These are phyloP conservation scores for Escovopsis sp. DNA, from an alignment of 2,329 filamentous ascomycete species.

Conservation along the genomic window DNA sequence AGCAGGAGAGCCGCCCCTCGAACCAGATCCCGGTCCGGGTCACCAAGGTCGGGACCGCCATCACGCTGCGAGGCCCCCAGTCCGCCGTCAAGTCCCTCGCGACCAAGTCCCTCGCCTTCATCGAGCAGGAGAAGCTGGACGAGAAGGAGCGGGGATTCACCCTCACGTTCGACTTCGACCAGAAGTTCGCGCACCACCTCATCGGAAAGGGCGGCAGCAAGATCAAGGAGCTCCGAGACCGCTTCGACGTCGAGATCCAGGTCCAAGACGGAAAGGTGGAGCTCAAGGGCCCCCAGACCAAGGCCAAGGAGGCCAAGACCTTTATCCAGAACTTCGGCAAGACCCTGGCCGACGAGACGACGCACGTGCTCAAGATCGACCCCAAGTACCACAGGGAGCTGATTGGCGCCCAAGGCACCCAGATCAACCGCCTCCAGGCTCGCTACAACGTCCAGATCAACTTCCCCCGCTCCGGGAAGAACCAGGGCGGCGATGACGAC, in stretches of 20 bases:
- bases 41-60: slow-evolving; percentile 40
- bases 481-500: slow-evolving; percentile 52
- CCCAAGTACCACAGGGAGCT: slow-evolving; percentile 89
- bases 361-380: slow-evolving; percentile 75
- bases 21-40: slow-evolving; percentile 48
- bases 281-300: slow-evolving; percentile 88
- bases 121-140: slow-evolving; percentile 79
- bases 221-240: slow-evolving; percentile 50
- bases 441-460: slow-evolving; percentile 91
- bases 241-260: slow-evolving; percentile 63
- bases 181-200: slow-evolving; percentile 82
- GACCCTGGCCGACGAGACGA: slow-evolving; percentile 82
- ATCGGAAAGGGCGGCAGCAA: slow-evolving; percentile 55
- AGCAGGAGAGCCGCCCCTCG: slow-evolving; percentile 41
- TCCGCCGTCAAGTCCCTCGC: slow-evolving; percentile 57
- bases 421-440: slow-evolving; percentile 83
- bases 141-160: slow-evolving; percentile 88
- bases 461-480: slow-evolving; percentile 61
- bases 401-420: slow-evolving; percentile 74
- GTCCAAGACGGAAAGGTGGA: slow-evolving; percentile 89
- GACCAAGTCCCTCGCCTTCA: slow-evolving; percentile 60
- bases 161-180: slow-evolving; percentile 78
- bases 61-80: slow-evolving; percentile 64
- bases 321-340: slow-evolving; percentile 69
- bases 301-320: slow-evolving; percentile 73